Percentiles rank a stretch among this genome's conserved stretches.
These are phyloP conservation scores for Fragilariopsis cylindrus DNA, from an alignment of 108 stramenopile species.

Conservation along the genomic window DNA sequence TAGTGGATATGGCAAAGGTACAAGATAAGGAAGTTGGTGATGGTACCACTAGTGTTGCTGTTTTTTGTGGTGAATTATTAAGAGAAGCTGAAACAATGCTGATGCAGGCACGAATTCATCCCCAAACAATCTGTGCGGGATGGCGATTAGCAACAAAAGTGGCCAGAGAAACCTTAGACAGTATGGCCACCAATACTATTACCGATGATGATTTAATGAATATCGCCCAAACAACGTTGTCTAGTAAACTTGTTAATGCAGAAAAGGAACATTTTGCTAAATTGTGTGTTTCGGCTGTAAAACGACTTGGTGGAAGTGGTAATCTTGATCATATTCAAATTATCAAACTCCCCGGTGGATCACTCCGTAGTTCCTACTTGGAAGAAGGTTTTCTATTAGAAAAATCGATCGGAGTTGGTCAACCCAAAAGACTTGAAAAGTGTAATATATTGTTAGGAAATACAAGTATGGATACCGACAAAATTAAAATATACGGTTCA, in stretches of 20 bases:
- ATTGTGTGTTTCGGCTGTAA: slow-evolving; percentile 96
- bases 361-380: slow-evolving; percentile 93
- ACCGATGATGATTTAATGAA: slow-evolving; percentile 91
- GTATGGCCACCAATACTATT: slow-evolving; percentile 42
- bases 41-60: slow-evolving; percentile 94
- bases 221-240: slow-evolving; percentile 97
- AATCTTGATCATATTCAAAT: slow-evolving; percentile 98
- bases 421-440: slow-evolving; percentile 94
- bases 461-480: slow-evolving; percentile 99
- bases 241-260: slow-evolving; percentile 93
- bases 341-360: slow-evolving; percentile 95
- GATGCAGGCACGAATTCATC: slow-evolving; percentile 91
- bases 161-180: slow-evolving; percentile 81
- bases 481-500: slow-evolving; percentile 99
- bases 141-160: slow-evolving; percentile 91
- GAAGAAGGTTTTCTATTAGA: slow-evolving; percentile 98
- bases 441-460: slow-evolving; percentile 98
- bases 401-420: slow-evolving; percentile 96
- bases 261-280: slow-evolving; percentile 98
- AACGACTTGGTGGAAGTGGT: slow-evolving; percentile 89
- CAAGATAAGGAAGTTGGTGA: slow-evolving; percentile 99
- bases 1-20: slow-evolving; percentile 98
- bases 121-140: slow-evolving; percentile 97
- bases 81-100: slow-evolving; percentile 97
- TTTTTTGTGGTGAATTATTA: slow-evolving; percentile 96